Evolutionary conservation across 2,329 filamentous ascomycete genomes (phyloP).

Genomic region (Nothophoma quercina): DNA sequence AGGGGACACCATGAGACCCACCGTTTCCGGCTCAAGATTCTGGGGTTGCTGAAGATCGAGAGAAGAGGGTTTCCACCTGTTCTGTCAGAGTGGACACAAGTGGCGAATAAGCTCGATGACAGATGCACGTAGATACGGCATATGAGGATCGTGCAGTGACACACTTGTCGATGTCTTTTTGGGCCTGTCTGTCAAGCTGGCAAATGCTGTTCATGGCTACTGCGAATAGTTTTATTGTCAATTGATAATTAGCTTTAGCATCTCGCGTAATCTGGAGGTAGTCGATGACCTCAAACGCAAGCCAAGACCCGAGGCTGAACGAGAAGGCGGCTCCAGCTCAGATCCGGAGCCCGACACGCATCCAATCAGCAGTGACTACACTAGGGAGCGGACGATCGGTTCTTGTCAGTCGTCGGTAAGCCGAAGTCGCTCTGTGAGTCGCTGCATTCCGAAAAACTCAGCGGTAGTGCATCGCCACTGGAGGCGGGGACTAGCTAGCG

Average conservation of each 20-base stretch:
- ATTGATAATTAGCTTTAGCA: conserved; percentile 15
- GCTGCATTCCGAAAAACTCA: conserved; percentile 37
- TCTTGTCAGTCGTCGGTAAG: conserved; percentile 16
- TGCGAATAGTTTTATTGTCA: neutral
- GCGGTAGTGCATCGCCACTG: conserved; percentile 33
- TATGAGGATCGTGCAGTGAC: conserved; percentile 1
- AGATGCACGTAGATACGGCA: neutral
- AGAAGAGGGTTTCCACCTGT: conserved; percentile 5
- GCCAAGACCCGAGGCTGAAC: conserved; percentile 21
- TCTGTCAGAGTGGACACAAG: conserved; percentile 3
- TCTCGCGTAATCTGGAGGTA: conserved; percentile 2
- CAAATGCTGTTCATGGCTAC: conserved; percentile 5
- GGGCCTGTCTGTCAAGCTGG: neutral
- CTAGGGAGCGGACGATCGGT: conserved; percentile 8
- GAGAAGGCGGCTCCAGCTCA: conserved; percentile 4
- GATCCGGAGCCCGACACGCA: conserved; percentile 21
- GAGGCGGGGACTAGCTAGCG: conserved; percentile 28
- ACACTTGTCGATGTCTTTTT: conserved; percentile 2
- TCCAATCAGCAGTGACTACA: conserved; percentile 17
- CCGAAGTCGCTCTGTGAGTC: conserved; percentile 26
- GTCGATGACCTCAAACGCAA: conserved; percentile 6
- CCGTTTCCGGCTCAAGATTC: conserved; percentile 3
- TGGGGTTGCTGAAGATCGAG: conserved; percentile 4
- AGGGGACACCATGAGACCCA: conserved; percentile 11
- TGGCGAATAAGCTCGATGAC: conserved; percentile 2